Base-by-base conservation (phyloP, 345 rosid genomes). In the Euphorbia lathyris region DNA sequence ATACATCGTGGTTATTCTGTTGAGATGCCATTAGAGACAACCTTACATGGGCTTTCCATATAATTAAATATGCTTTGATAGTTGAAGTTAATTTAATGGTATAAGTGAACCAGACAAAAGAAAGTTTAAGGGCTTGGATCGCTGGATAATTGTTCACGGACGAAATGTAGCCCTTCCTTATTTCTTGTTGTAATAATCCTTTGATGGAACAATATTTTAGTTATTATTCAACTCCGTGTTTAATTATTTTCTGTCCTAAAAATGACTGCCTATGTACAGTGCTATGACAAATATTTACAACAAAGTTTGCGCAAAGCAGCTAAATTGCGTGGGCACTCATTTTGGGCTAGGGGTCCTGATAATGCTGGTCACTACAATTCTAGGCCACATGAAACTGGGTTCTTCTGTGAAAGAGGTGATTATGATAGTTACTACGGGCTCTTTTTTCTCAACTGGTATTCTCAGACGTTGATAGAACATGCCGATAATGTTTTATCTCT, bases 401-500 rank as follows among this genome's bases (percentile, higher is more conserved):
- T 91, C 78, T 93, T 93, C 72, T 89, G 88, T 68, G 97, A 91
- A 77, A 83, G 88, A 64, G 98, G 98, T 72, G 97, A 91, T 80
- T 93, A 93, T 63, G 96, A 93, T 79, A 86, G 98, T 84, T 91
- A 86, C 84, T 89, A 82, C 17, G 98, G 98, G 56, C 97, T 90
- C 71, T 93, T 93, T 83, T 93, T 93, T 83, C 85, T 93, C 73
- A 84, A 84, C 9, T 93, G 98, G 98, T 93, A 93, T 75, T 80
- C 92, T 1, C 97, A 89, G 45, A 76, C 84, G 50, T 77, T 93
- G 65, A 82, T 84, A 60, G 83, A 81, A 56, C 97, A 93, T 69
- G 94, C 93, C 7, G 95, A 91, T 78, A 88, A 82, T 64, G 91
- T 94, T 69, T 76, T 94, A 74, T 91, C 93, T 76, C 94, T 91